Conservation (phyloP, 345 rosid genomes). For the Lepidium africanum region DNA sequence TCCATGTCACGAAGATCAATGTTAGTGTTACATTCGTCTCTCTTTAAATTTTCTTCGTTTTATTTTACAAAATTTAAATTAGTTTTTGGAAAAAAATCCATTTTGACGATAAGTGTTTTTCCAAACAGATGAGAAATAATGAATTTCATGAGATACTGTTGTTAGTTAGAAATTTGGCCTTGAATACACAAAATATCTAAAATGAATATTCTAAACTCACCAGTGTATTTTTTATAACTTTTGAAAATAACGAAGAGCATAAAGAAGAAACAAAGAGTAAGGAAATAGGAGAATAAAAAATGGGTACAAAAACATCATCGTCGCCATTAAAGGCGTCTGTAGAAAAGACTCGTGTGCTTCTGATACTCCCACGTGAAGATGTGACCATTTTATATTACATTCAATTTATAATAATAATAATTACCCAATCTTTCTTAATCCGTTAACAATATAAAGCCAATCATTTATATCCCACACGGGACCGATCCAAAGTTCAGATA, state of each 20-base stretch:
- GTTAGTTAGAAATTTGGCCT: neutral
- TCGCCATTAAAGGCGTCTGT: conserved; percentile 2
- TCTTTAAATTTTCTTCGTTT: neutral
- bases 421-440: conserved; percentile 13
- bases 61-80: neutral
- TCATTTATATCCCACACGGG: conserved; percentile 6
- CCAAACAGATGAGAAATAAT: neutral
- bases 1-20: neutral
- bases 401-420: neutral
- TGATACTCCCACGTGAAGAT: conserved; percentile 28
- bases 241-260: neutral
- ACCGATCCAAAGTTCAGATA: neutral
- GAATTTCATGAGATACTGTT: too few relatives aligned
- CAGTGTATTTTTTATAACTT: too few relatives aligned
- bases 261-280: neutral
- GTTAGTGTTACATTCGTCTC: neutral
- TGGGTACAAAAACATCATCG: conserved; percentile 18
- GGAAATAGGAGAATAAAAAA: neutral
- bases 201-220: too few relatives aligned
- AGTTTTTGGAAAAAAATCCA: neutral
- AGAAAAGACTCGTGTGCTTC: conserved; percentile 22
- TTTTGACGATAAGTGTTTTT: neutral
- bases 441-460: conserved; percentile 1
- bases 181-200: too few relatives aligned
- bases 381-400: neutral